Percentiles rank a stretch among this genome's conserved stretches.
phyloP scores from a whole-genome alignment of 2,329 filamentous ascomycete genomes.

The Sclerotinia subarctica region DNA sequence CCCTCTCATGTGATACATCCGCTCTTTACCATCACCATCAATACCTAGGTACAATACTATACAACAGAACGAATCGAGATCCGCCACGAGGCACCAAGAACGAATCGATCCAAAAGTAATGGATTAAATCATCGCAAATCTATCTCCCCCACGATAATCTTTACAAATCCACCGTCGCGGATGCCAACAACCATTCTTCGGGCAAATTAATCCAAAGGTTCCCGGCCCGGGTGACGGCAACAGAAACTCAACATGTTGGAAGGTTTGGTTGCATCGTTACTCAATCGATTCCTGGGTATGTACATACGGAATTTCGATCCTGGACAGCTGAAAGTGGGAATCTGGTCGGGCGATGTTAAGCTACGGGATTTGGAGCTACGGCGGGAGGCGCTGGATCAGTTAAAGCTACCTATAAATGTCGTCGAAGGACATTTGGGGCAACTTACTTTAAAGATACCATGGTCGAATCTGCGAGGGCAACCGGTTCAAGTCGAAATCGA shows the following conservation, averaged over 20 bases:
- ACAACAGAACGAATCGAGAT: slow-evolving; percentile 14
- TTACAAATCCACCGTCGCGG: slow-evolving; percentile 23
- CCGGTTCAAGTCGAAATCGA: slow-evolving; percentile 94
- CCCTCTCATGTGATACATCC: background rate
- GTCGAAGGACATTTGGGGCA: slow-evolving; percentile 91
- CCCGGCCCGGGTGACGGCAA: slow-evolving; percentile 74
- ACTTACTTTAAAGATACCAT: slow-evolving; percentile 89
- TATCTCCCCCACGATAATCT: background rate
- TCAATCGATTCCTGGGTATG: slow-evolving; percentile 99
- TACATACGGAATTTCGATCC: slow-evolving; percentile 99
- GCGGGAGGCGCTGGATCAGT: slow-evolving; percentile 91
- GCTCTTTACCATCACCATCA: background rate
- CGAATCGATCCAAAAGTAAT: slow-evolving; percentile 19
- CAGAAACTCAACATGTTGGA: slow-evolving; percentile 77
- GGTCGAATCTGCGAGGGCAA: slow-evolving; percentile 93
- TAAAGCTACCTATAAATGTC: slow-evolving; percentile 94
- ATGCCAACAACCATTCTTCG: slow-evolving; percentile 25
- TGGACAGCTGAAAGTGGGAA: slow-evolving; percentile 94
- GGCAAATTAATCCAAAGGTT: slow-evolving; percentile 25
- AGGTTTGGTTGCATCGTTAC: slow-evolving; percentile 90
- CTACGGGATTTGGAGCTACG: slow-evolving; percentile 88
- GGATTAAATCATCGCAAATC: slow-evolving; percentile 23
- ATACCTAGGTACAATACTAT: background rate
- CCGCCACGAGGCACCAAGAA: slow-evolving; percentile 16
- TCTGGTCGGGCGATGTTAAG: slow-evolving; percentile 98